Evolutionary conservation across 352 stramenopile species (phyloP).

Genomic region (Pythium myriotylum): DNA sequence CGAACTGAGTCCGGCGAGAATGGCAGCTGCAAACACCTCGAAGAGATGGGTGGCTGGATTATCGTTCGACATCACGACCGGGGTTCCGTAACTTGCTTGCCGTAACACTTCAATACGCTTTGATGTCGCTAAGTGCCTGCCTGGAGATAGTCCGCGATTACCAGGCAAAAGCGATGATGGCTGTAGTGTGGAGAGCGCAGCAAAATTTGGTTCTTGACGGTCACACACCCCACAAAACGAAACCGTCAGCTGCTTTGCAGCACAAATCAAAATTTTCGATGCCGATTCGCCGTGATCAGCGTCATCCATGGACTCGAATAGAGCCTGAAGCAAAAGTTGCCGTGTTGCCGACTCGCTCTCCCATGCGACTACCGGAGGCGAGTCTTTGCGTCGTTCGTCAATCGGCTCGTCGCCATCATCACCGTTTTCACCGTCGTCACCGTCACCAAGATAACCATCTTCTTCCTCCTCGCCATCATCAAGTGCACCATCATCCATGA

Average conservation of each 20-base stretch:
- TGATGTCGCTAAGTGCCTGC: slow-evolving; percentile 73
- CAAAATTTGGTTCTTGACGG: slow-evolving; percentile 63
- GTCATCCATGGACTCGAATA: slow-evolving; percentile 80
- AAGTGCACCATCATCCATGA: slow-evolving; percentile 10
- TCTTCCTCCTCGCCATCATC: slow-evolving; percentile 1
- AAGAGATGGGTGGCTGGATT: slow-evolving; percentile 57
- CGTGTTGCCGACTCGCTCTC: slow-evolving; percentile 53
- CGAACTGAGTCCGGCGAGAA: slow-evolving; percentile 70
- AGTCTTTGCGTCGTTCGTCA: neutral
- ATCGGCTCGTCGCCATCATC: slow-evolving; percentile 22
- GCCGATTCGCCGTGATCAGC: slow-evolving; percentile 70
- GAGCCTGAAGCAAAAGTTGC: slow-evolving; percentile 54
- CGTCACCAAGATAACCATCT: slow-evolving; percentile 9
- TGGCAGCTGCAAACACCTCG: slow-evolving; percentile 60
- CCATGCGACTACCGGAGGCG: slow-evolving; percentile 16
- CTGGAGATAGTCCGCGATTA: slow-evolving; percentile 77
- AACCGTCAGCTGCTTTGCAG: slow-evolving; percentile 62
- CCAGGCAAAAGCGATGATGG: slow-evolving; percentile 74
- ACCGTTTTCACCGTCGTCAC: slow-evolving; percentile 21
- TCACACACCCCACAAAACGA: slow-evolving; percentile 50
- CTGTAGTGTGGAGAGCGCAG: slow-evolving; percentile 68
- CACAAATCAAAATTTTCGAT: slow-evolving; percentile 50
- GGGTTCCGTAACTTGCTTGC: slow-evolving; percentile 71
- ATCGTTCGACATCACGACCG: slow-evolving; percentile 47
- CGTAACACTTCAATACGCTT: slow-evolving; percentile 81